A percentile compares a stretch with the other conserved stretches of the same genome.
These are phyloP conservation scores for Cytospora schulzeri DNA, from an alignment of 2,329 filamentous ascomycete species.

Conservation along the genomic window DNA sequence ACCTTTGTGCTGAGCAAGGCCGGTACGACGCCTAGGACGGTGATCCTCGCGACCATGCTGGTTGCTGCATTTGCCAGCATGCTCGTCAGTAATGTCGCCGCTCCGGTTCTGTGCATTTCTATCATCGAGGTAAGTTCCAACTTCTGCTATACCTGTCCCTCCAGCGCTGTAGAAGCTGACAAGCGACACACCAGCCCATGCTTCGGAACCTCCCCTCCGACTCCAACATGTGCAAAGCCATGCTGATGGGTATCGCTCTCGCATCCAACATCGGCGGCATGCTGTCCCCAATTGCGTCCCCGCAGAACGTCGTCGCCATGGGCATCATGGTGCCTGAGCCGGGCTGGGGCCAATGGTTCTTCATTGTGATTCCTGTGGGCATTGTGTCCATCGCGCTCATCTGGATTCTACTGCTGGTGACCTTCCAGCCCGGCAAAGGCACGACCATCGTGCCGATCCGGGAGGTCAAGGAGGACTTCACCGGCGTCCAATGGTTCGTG, in stretches of 20 bases:
- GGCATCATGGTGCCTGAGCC: conserved; percentile 93
- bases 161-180: neutral
- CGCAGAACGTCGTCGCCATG: conserved; percentile 94
- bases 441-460: conserved; percentile 92
- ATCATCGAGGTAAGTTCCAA: conserved; percentile 76
- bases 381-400: conserved; percentile 85
- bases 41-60: conserved; percentile 97
- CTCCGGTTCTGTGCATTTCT: conserved; percentile 94
- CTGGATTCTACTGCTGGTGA: conserved; percentile 81
- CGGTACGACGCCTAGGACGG: conserved; percentile 84
- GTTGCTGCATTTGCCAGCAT: conserved; percentile 97
- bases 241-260: conserved; percentile 92
- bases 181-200: conserved; percentile 65
- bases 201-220: conserved; percentile 88
- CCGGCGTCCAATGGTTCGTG: conserved; percentile 91
- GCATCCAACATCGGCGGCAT: conserved; percentile 96
- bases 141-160: conserved; percentile 12
- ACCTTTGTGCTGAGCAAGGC: conserved; percentile 96
- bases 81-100: conserved; percentile 98
- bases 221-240: conserved; percentile 90
- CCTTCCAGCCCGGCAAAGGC: conserved; percentile 82
- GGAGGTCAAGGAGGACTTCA: conserved; percentile 84
- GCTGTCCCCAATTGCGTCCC: conserved; percentile 93
- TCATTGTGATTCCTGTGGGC: conserved; percentile 90
- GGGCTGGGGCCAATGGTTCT: conserved; percentile 96